A percentile compares a stretch with the other conserved stretches of the same genome.
These are phyloP conservation scores for Coccinonectria pachysandricola DNA, from an alignment of 2,329 filamentous ascomycete genomes.

Conservation along the genomic window DNA sequence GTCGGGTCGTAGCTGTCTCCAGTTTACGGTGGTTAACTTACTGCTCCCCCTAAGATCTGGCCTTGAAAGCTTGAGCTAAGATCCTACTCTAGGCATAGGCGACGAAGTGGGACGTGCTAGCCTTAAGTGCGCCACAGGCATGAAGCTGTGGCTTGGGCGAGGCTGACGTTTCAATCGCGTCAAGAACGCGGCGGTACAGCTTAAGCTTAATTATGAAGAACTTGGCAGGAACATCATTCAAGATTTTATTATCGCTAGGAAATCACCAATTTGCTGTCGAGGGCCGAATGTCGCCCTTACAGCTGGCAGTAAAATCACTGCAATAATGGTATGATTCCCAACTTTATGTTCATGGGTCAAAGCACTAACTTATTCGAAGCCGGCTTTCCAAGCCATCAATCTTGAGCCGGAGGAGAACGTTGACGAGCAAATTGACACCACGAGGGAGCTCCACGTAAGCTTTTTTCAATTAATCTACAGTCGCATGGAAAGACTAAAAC, in stretches of 20 bases:
- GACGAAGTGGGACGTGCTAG: slow-evolving; percentile 9
- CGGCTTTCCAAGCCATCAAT: slow-evolving; percentile 79
- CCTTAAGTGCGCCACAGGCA: slow-evolving; percentile 15
- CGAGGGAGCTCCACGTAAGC: slow-evolving; percentile 74
- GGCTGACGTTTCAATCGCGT: slow-evolving; percentile 16
- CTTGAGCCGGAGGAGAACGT: slow-evolving; percentile 84
- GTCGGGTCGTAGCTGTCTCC: too few species aligned
- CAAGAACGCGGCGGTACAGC: slow-evolving; percentile 11
- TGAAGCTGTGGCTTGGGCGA: slow-evolving; percentile 13
- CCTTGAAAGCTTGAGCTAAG: slow-evolving; percentile 18
- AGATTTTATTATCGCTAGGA: too few species aligned
- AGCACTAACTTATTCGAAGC: too few species aligned
- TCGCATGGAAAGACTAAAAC: slow-evolving; percentile 3
- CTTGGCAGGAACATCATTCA: too few species aligned
- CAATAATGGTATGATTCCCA: slow-evolving; percentile 16
- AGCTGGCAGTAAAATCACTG: slow-evolving; percentile 7
- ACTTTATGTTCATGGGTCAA: too few species aligned
- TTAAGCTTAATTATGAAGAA: slow-evolving; percentile 11
- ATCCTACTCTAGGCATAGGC: too few species aligned
- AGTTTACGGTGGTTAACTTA: too few species aligned
- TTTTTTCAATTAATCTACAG: accelerated
- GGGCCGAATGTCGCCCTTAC: slow-evolving; percentile 15
- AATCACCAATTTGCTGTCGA: too few species aligned
- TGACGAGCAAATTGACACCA: slow-evolving; percentile 89
- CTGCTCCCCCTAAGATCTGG: slow-evolving; percentile 21